Percentiles rank a stretch among this genome's conserved stretches.
Evolutionary conservation across 805 yeast species (phyloP).

Genomic region (Candida oleophila): DNA sequence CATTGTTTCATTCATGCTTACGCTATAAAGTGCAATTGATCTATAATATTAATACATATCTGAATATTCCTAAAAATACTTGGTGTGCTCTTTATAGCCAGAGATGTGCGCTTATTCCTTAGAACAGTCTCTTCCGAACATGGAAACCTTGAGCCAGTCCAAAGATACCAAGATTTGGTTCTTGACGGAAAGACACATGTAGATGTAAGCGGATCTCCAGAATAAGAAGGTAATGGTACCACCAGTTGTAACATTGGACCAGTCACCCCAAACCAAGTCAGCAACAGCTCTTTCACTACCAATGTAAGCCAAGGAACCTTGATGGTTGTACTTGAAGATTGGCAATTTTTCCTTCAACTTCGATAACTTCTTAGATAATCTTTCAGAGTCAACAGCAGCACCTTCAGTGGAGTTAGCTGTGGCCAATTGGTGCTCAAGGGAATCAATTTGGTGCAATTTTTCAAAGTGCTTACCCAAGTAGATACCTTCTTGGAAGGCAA

Average conservation of each 20-base stretch:
- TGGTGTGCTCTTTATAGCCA: neutral
- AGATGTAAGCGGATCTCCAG: slow-evolving; percentile 93
- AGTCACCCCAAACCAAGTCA: slow-evolving; percentile 76
- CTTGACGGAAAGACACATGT: slow-evolving; percentile 87
- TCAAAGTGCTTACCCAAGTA: slow-evolving; percentile 74
- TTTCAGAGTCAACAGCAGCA: slow-evolving; percentile 39
- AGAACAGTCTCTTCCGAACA: slow-evolving; percentile 93
- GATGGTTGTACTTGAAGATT: slow-evolving; percentile 79
- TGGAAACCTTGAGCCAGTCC: slow-evolving; percentile 85
- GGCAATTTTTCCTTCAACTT: slow-evolving; percentile 43
- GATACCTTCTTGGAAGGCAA: slow-evolving; percentile 91
- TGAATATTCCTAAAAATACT: neutral
- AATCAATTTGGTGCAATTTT: slow-evolving; percentile 61
- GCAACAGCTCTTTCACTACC: slow-evolving; percentile 95
- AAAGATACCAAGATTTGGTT: slow-evolving; percentile 81
- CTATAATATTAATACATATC: neutral
- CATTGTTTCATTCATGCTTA: neutral
- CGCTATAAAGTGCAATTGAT: neutral
- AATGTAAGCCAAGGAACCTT: slow-evolving; percentile 92
- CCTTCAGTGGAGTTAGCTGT: slow-evolving; percentile 28
- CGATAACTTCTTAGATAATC: slow-evolving; percentile 46
- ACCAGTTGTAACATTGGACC: slow-evolving; percentile 77
- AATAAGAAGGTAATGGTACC: slow-evolving; percentile 86
- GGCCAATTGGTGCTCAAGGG: slow-evolving; percentile 46
- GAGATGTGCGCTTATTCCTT: slow-evolving; percentile 53